phyloP scores from a whole-genome alignment of 225 moss, liverwort and hornwort genomes.

The Ulota crispa region DNA sequence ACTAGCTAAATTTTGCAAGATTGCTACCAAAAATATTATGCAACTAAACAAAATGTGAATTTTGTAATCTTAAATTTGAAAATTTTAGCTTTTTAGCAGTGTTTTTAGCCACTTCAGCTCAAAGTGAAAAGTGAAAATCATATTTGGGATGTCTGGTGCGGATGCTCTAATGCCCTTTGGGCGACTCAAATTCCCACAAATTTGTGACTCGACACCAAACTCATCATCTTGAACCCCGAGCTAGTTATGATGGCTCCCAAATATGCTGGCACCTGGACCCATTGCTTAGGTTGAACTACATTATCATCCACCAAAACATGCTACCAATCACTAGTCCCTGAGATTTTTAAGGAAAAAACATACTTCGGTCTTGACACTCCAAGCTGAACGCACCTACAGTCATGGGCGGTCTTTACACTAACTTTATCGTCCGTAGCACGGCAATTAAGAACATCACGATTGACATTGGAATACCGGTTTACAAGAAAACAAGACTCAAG shows the following conservation, averaged over 20 bases:
- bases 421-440: neutral
- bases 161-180: neutral
- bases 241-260: neutral
- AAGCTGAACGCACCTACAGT: accelerated
- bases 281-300: neutral
- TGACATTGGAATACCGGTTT: too few species aligned
- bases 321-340: neutral
- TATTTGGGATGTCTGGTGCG: too few species aligned
- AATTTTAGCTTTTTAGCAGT: too few species aligned
- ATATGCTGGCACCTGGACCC: neutral
- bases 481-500: too few species aligned
- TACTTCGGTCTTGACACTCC: neutral
- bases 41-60: too few species aligned
- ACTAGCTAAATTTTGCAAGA: too few species aligned
- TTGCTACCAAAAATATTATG: too few species aligned
- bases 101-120: too few species aligned
- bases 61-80: too few species aligned
- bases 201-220: neutral
- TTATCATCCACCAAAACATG: neutral
- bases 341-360: neutral
- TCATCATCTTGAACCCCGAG: neutral
- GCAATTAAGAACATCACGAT: too few species aligned
- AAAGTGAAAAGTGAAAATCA: too few species aligned
- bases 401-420: neutral
- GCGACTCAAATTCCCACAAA: slow-evolving; percentile 35